Percentiles rank a stretch among this genome's conserved stretches.
phyloP scores from a whole-genome alignment of 108 stramenopile species.

The Mediolabrus comicus region DNA sequence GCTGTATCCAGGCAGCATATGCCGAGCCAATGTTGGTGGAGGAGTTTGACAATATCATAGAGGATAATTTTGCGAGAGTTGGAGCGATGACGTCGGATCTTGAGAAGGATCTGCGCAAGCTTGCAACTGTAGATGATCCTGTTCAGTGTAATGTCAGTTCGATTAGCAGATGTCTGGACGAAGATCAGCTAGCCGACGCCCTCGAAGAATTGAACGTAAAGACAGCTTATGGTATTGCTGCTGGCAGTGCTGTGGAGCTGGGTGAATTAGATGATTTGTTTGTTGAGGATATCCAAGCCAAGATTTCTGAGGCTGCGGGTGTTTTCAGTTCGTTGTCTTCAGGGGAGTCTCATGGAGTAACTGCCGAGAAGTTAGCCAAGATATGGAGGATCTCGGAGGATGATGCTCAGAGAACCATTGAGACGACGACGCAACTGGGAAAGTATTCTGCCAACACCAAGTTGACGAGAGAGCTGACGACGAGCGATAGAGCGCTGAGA shows the following conservation, averaged over 20 bases:
- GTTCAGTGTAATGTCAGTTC: too few relatives aligned
- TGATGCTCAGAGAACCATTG: slow-evolving; percentile 17
- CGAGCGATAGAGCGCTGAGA: slow-evolving; percentile 30
- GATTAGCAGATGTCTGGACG: background rate
- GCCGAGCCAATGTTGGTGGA: too few relatives aligned
- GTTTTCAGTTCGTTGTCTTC: slow-evolving; percentile 7
- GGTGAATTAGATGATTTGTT: background rate
- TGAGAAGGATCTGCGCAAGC: too few relatives aligned
- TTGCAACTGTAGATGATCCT: too few relatives aligned
- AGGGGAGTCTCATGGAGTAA: slow-evolving; percentile 6
- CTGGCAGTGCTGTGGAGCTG: background rate
- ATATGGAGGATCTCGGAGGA: slow-evolving; percentile 30
- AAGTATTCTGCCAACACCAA: background rate
- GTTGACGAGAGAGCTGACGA: slow-evolving; percentile 26
- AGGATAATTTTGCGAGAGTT: too few relatives aligned
- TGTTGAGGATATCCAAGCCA: background rate
- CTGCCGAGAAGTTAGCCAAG: slow-evolving; percentile 27
- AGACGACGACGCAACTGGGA: slow-evolving; percentile 18
- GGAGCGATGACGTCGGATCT: too few relatives aligned
- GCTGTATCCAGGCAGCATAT: too few relatives aligned
- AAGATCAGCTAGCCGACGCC: background rate
- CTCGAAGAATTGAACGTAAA: background rate
- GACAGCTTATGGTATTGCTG: background rate
- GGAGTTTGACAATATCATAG: too few relatives aligned
- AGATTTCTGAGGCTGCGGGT: slow-evolving; percentile 1